Evolutionary conservation across 108 stramenopile species (phyloP), one percentile per base, ranked within the genome.

Genomic region (Pseudonitzschia multistriata): DNA sequence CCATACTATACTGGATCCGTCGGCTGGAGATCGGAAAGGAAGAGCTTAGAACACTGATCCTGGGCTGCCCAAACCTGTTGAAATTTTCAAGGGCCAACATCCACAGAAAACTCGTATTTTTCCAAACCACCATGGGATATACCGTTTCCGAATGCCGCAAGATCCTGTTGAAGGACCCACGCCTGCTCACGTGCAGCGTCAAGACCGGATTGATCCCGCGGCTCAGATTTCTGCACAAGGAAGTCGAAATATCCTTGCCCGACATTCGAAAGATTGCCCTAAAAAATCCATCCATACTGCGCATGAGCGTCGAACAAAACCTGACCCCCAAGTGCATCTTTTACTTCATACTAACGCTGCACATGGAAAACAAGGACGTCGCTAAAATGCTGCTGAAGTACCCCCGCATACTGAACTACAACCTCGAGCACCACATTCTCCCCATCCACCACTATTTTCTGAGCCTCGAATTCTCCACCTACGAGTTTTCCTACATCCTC

Each of bases 381-480:
- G 37, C 67, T 33, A 85, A 80, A 28, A 45, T 90, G 8, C 47
- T 93, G 33, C 52, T 86, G 35, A 70, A 78, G 29, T 93, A 82
- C 74, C 92, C 92, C 5, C 67, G 72, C 36, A 72, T 91, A 21
- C 74, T 93, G 62, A 83, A 91, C 47, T 93, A 93, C 71, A 81
- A 81, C 68, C 68, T 93, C 49, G 89, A 89, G 22, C 76, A 79
- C 47, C 85, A 88, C 53, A 84, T 87, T 31, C 76, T 77, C 29
- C 89, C 89, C 14, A 90, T 93, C 5, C 81, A 86, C 15, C 68
- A 73, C 30, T 89, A 83, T 49, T 87, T 88, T 53, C 50, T 88
- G 62, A 75, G 79, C 22, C 57, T 92, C 53, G 83, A 82, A 17
- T 84, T 84, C 53, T 81, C 82, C 49, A 42, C 84, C 11, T 48